Evolutionary conservation across 1,139 yeast genomes (phyloP).

Genomic region (Diutina sp.): DNA sequence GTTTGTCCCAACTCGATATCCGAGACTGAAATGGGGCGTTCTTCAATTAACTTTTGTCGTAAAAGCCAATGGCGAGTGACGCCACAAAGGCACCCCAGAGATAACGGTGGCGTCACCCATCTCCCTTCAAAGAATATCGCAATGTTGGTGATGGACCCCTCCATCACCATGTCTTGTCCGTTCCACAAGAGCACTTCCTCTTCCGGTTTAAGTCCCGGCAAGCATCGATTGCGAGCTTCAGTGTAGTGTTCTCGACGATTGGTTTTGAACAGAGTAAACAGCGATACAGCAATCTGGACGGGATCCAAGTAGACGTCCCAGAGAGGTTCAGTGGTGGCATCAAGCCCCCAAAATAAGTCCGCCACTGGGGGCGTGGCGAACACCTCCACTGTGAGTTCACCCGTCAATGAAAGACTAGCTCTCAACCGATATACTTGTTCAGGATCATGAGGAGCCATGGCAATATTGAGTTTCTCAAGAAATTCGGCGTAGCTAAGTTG

Average conservation of each 20-base stretch:
- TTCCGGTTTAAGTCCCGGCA: conserved; percentile 20
- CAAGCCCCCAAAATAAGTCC: conserved; percentile 33
- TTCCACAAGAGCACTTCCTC: conserved; percentile 69
- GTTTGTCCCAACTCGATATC: conserved; percentile 49
- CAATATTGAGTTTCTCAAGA: conserved; percentile 32
- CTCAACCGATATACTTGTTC: conserved; percentile 44
- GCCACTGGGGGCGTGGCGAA: conserved; percentile 21
- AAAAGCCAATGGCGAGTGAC: conserved; percentile 61
- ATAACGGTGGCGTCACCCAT: conserved; percentile 74
- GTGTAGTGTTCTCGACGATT: conserved; percentile 57
- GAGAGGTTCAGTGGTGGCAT: conserved; percentile 4
- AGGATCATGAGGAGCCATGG: conserved; percentile 14
- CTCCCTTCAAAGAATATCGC: conserved; percentile 38
- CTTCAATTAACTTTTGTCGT: conserved; percentile 40
- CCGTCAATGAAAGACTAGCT: conserved; percentile 34
- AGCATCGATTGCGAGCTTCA: conserved; percentile 41
- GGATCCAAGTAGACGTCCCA: conserved; percentile 58
- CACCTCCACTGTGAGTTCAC: conserved; percentile 40
- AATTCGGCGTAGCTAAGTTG: conserved; percentile 25
- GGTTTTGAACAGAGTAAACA: conserved; percentile 84
- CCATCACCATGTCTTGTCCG: conserved; percentile 49
- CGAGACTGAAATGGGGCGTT: conserved; percentile 31
- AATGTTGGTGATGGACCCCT: conserved; percentile 76
- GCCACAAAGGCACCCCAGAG: conserved; percentile 79
- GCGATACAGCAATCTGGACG: conserved; percentile 41